Evolutionary conservation across 2,329 filamentous ascomycete species (phyloP).

Genomic region (Beauveria brongniartii): DNA sequence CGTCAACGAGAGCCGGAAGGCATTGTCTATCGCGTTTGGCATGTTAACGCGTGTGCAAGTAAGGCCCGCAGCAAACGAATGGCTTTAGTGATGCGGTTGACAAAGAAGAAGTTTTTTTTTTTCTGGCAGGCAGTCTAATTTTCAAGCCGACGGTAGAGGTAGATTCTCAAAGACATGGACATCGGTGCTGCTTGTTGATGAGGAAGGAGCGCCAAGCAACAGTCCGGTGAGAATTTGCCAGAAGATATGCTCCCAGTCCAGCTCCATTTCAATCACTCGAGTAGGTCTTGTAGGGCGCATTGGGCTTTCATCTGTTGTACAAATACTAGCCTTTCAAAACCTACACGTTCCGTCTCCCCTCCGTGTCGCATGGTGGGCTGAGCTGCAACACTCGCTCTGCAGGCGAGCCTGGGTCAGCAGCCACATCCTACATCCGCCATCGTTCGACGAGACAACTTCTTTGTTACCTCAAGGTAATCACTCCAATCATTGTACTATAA

Average conservation of each 20-base stretch:
- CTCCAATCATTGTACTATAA: no score
- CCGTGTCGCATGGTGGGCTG: background rate
- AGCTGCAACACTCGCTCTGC: background rate
- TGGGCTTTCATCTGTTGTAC: background rate
- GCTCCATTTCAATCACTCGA: background rate
- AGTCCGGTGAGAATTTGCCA: background rate
- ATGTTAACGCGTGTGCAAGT: background rate
- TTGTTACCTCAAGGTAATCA: no score
- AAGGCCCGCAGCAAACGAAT: background rate
- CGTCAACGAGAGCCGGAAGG: conserved; percentile 21
- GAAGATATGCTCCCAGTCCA: background rate
- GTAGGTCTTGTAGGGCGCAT: background rate
- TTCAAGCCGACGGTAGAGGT: background rate
- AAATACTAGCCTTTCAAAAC: conserved; percentile 8
- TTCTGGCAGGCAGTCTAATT: background rate
- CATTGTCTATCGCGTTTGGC: conserved; percentile 7
- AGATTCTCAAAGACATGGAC: background rate
- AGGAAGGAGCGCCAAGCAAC: background rate
- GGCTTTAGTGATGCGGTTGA: background rate
- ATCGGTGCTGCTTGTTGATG: background rate
- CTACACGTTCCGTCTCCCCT: background rate
- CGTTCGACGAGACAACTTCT: no score
- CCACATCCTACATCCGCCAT: no score
- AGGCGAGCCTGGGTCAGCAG: background rate
- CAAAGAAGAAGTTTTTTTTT: no score